These are phyloP conservation scores for Paramecium sexaurelia DNA, from an alignment of 73 alveolate genomes.

Conservation along the genomic window DNA sequence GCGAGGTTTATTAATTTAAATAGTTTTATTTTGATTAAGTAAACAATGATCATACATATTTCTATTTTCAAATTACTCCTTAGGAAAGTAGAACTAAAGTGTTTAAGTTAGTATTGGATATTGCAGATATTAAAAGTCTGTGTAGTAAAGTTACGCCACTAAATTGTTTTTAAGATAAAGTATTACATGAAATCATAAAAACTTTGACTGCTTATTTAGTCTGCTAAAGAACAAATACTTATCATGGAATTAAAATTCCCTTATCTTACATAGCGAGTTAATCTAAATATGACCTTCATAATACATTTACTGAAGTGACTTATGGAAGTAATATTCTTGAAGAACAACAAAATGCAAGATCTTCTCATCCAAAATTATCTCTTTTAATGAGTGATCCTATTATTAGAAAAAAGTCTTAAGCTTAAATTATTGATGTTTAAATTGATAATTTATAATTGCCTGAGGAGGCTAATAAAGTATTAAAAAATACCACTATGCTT, in stretches of 20 bases:
- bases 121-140: slow-evolving; percentile 19
- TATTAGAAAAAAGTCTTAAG: background rate
- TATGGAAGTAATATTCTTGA: slow-evolving; percentile 23
- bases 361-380: background rate
- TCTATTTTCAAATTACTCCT: slow-evolving; percentile 45
- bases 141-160: background rate
- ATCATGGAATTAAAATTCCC: slow-evolving; percentile 16
- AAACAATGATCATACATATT: background rate
- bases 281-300: slow-evolving; percentile 29
- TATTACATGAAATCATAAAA: background rate
- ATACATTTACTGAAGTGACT: slow-evolving; percentile 29
- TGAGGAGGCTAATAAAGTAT: background rate
- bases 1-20: slow-evolving; percentile 19
- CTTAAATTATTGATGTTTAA: background rate
- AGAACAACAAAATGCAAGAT: background rate
- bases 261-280: background rate
- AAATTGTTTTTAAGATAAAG: background rate
- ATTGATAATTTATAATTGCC: slow-evolving; percentile 10
- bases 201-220: slow-evolving; percentile 13
- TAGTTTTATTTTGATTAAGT: background rate
- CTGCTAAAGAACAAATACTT: slow-evolving; percentile 7
- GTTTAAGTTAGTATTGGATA: background rate
- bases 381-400: background rate
- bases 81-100: slow-evolving; percentile 24
- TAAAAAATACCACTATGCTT: slow-evolving; percentile 11